phyloP scores from a whole-genome alignment of 345 rosid species.

The Passiflora organensis region DNA sequence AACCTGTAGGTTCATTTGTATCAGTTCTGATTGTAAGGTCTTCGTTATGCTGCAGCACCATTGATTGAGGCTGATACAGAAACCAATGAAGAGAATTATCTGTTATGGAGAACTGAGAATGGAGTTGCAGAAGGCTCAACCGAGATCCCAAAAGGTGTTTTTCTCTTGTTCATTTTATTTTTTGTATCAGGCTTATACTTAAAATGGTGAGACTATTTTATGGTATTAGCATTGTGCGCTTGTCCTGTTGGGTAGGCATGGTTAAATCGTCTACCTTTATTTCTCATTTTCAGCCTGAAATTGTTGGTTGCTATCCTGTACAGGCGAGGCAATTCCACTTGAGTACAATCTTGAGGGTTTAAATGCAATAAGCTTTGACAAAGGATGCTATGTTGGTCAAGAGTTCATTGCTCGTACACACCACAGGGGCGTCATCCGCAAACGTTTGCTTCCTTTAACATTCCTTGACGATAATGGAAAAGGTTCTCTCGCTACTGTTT shows the following conservation, averaged over 20 bases:
- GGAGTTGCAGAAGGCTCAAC: slow-evolving; percentile 92
- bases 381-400: slow-evolving; percentile 96
- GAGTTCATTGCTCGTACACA: slow-evolving; percentile 94
- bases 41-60: slow-evolving; percentile 54
- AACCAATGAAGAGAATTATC: slow-evolving; percentile 63
- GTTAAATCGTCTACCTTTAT: background rate
- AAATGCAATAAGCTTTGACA: slow-evolving; percentile 87
- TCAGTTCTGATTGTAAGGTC: background rate
- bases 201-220: background rate
- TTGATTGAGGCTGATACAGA: slow-evolving; percentile 73
- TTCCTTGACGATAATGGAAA: slow-evolving; percentile 50
- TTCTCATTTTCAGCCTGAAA: too few relatives aligned
- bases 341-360: slow-evolving; percentile 83
- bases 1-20: too few relatives aligned
- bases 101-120: slow-evolving; percentile 65
- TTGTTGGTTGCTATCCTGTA: slow-evolving; percentile 1
- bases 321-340: slow-evolving; percentile 90
- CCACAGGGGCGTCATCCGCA: slow-evolving; percentile 78
- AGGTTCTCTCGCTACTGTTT: slow-evolving; percentile 30
- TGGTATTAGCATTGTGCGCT: background rate
- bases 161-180: slow-evolving; percentile 2
- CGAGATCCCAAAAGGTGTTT: slow-evolving; percentile 77
- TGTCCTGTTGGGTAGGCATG: background rate
- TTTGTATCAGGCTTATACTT: background rate
- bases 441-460: slow-evolving; percentile 67